Evolutionary conservation across 148 eudicot genomes (phyloP), one percentile per base, ranked within the genome.

Genomic region (Polygonum aviculare): DNA sequence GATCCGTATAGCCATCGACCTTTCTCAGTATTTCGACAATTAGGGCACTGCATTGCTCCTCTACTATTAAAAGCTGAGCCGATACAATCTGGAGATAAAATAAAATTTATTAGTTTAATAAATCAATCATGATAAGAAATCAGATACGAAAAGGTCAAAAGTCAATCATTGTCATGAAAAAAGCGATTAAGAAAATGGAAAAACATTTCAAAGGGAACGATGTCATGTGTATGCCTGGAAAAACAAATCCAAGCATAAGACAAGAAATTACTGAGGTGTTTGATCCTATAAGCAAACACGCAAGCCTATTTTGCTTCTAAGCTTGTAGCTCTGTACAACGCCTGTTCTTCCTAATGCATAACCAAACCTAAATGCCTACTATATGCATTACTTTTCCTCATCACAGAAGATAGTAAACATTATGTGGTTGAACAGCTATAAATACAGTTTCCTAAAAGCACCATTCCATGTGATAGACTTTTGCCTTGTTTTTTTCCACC

Each of bases 31-130:
- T 95, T 89, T 74, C 99, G 91, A 82, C 99, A 95, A 81, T 95
- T 95, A 65, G 99, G 99, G 82, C 99, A 95, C 82, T 90, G 96
- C 99, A 95, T 95, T 52, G 85, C 89, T 82, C 99, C 99, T 85
- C 93, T 95, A 51, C 79, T 76, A 74, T 95, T 95, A 80, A 95
- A 95, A 31, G 99, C 99, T 50, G 99, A 95, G 78, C 99, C 99
- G 79, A 95, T 95, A 87, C 99, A 95, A 89, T 95, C 99, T 95
- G 91, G 55, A 81, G 12, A 77, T 1, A 75, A 80, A 19, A 26
- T 7, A 44, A 44, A 40, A 40, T 40, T 26, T 26, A 26, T 26
- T 26, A 5, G 5, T 40, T 75, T 12, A 7, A 72, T 26, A 16
- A 76, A 49, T 65, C 71, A 44, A n/a, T 1, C 71, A 21, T 31